A percentile compares a stretch with the other conserved stretches of the same genome.
Conservation (phyloP, 2,329 filamentous ascomycete species). For the Didymella pomorum region DNA sequence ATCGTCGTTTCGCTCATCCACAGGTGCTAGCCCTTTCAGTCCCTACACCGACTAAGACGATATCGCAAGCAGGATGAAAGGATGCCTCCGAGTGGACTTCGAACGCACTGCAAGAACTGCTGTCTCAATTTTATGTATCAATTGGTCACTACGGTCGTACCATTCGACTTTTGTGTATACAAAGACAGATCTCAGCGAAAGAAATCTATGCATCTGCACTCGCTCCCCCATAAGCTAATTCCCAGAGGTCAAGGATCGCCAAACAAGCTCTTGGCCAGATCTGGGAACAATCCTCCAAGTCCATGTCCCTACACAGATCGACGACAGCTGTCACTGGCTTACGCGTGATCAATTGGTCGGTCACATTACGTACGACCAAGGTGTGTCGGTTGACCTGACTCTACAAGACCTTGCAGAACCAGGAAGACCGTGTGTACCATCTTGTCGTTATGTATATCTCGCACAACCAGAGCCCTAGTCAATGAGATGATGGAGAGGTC, state of each 20-base stretch:
- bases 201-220: background rate
- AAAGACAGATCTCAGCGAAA: background rate
- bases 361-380: background rate
- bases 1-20: conserved; percentile 4
- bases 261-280: background rate
- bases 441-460: no score
- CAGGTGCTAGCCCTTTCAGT: conserved; percentile 11
- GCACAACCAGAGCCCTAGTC: background rate
- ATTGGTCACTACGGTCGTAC: background rate
- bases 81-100: background rate
- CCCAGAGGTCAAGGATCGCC: background rate
- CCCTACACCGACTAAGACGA: conserved; percentile 14
- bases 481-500: background rate
- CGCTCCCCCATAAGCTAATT: background rate
- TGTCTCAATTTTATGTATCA: background rate
- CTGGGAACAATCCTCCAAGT: background rate
- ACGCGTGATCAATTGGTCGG: background rate
- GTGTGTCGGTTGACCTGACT: background rate
- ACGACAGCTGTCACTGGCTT: background rate
- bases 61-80: background rate
- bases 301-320: background rate
- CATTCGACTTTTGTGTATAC: no score
- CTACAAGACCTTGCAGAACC: background rate
- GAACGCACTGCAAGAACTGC: background rate
- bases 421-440: background rate